These are phyloP conservation scores for Oryza coarctata DNA, from an alignment of 176 grass and related monocot species.

Conservation along the genomic window DNA sequence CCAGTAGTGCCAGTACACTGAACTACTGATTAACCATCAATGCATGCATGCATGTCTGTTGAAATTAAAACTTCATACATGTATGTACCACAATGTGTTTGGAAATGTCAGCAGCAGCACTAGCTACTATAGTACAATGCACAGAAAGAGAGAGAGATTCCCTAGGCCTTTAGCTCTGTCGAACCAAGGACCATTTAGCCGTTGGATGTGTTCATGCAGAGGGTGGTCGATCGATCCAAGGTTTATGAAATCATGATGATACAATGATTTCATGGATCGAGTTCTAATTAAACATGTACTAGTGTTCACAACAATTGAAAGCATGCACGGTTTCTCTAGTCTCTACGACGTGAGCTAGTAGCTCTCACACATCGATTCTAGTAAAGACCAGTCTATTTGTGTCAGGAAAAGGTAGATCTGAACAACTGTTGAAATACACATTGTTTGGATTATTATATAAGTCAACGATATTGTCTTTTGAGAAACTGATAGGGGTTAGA, in stretches of 20 bases:
- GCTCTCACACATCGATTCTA: background rate
- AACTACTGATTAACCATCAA: constrained; percentile 27
- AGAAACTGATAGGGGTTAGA: background rate
- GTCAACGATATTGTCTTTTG: background rate
- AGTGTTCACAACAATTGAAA: background rate
- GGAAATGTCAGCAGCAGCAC: background rate
- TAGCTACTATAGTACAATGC: background rate
- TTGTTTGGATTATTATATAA: background rate
- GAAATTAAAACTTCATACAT: background rate
- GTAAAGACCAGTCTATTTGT: constrained; percentile 23
- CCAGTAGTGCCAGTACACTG: background rate
- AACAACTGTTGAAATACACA: constrained; percentile 25
- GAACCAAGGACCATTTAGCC: background rate
- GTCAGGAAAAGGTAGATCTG: background rate
- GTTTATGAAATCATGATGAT: constrained; percentile 40
- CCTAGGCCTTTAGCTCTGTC: constrained; percentile 43
- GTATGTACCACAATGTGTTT: background rate
- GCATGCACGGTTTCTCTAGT: background rate
- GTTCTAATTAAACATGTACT: background rate
- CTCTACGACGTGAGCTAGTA: background rate
- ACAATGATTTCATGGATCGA: constrained; percentile 44
- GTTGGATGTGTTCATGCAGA: background rate
- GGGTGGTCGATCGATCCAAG: background rate
- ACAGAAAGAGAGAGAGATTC: constrained; percentile 22
- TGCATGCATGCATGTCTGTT: background rate